These are phyloP conservation scores for Boletus reticulatus DNA, from an alignment of 768 basidiomycete genomes.

Conservation along the genomic window DNA sequence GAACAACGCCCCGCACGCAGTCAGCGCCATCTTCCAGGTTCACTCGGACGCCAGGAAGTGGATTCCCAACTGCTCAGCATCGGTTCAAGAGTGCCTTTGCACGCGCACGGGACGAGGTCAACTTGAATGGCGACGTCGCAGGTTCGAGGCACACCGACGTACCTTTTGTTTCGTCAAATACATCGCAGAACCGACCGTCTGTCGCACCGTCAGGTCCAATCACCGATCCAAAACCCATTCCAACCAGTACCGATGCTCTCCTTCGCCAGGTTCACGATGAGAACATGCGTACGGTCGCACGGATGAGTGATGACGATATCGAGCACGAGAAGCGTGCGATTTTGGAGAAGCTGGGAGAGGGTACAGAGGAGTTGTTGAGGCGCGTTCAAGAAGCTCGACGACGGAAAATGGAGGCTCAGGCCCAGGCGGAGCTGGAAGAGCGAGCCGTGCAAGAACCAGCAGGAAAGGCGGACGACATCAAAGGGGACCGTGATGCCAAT, in stretches of 20 bases:
- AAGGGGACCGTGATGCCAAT: not conserved
- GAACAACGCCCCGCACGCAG: conserved; percentile 29
- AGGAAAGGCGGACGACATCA: not conserved
- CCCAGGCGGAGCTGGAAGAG: not conserved
- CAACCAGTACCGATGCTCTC: conserved; percentile 40
- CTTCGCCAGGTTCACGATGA: conserved; percentile 60
- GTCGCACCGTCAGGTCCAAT: not conserved
- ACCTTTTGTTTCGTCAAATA: conserved; percentile 29
- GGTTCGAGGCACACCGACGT: conserved; percentile 10
- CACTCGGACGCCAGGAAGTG: conserved; percentile 31
- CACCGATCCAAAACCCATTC: conserved; percentile 15
- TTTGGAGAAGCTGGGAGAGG: conserved; percentile 67
- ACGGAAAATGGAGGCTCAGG: conserved; percentile 7
- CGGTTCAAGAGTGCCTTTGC: conserved; percentile 63
- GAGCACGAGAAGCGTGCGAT: conserved; percentile 65
- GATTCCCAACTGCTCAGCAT: conserved; percentile 65
- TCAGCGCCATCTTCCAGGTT: conserved; percentile 24
- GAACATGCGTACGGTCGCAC: conserved; percentile 58
- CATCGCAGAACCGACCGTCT: not conserved
- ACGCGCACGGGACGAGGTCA: conserved; percentile 41
- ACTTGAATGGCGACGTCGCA: conserved; percentile 19
- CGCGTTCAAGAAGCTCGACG: conserved; percentile 21
- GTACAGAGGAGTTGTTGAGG: conserved; percentile 59
- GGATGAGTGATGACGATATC: conserved; percentile 71
- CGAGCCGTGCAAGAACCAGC: not conserved